Evolutionary conservation across 1,284 basidiomycete genomes (phyloP), one percentile per base, ranked within the genome.

Genomic region (Heterobasidion parviporum): DNA sequence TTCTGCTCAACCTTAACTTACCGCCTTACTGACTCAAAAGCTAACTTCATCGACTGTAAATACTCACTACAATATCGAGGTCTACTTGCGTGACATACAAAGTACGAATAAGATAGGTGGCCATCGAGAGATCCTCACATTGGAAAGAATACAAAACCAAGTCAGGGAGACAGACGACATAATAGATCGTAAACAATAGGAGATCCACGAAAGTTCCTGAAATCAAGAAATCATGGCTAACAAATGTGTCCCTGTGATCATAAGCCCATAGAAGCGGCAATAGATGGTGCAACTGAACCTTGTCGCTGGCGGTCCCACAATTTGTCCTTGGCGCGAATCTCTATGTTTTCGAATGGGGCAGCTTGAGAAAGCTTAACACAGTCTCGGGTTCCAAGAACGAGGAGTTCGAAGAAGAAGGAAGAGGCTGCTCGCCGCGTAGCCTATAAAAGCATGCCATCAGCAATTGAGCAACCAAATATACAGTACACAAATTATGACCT

Each of bases 391-490:
- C 92, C 89, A 2, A 99, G 82, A 3, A 98, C 92, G 34, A 99
- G 85, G 54, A 98, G 73, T 72, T 99, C 96, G 67, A 98, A 99
- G 79, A 99, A 99, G 79, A 99, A 98, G 2, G 92, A 86, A 0
- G 94, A 85, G 0, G 95, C 94, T 3, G 94, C 96, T 49, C 93
- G 85, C 54, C 92, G 86, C 8, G 91, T 89, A 8, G 93, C 92
- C 84, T 94, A 61, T 1, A 50, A 38, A 15, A 41, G 48, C 15
- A 50, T 9, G 52, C 3, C 16, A 62, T 59, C 54, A 48, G 46
- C 26, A 10, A 48, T n/a, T 5, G 46, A 16, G 15, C 32, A 55
- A 8, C 48, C 33, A 58, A 10, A 32, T 50, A 46, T 20, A 38
- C 44, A 50, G 53, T 20, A 51, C 55, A 59, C 6, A 5, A 7